Evolutionary conservation across 2,329 filamentous ascomycete genomes (phyloP), one percentile per base, ranked within the genome.

Genomic region (Neofusicoccum ribis): DNA sequence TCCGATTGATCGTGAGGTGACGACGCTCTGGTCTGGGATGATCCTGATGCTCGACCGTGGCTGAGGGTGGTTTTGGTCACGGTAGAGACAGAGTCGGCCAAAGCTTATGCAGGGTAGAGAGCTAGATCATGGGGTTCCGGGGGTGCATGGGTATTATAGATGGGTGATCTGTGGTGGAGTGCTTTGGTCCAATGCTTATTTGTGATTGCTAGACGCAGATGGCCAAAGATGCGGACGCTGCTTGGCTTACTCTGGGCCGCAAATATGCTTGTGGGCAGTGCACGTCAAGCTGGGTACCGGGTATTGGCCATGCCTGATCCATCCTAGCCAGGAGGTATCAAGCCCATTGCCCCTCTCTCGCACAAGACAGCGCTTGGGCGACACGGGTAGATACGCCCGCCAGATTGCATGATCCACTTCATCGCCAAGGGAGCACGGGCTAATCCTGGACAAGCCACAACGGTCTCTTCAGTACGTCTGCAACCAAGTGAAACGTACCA

Each of bases 101-200:
- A 44, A 44, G 12, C 43, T 31, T 15, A 65, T 60, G 39, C 46
- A 44, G n/a, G 63, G 44, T 15, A 27, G 15, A n/a, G n/a, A 50
- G 36, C 27, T 54, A 37, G 54, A 52, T 61, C 47, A 23, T 63
- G 37, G 49, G 49, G 49, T 23, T 56, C 39, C 31, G 61, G 61
- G 49, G 36, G 14, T 54, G 61, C 61, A 63, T 23, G 47, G 54
- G n/a, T 59, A 46, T 52, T 60, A 59, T 59, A 65, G 52, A 65
- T 49, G 23, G 39, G 37, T 14, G 23, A 47, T 34, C 51, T 47
- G 17, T 49, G 44, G 43, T 31, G 52, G 46, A 47, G 61, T 56
- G 50, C n/a, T 39, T 23, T 54, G 34, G 49, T 6, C 34, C 46
- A 63, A 63, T 47, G 39, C 27, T 46, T 64, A 58, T 64, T 65